Evolutionary conservation across 148 eudicot genomes (phyloP), one percentile per base, ranked within the genome.

Genomic region (Silene latifolia): DNA sequence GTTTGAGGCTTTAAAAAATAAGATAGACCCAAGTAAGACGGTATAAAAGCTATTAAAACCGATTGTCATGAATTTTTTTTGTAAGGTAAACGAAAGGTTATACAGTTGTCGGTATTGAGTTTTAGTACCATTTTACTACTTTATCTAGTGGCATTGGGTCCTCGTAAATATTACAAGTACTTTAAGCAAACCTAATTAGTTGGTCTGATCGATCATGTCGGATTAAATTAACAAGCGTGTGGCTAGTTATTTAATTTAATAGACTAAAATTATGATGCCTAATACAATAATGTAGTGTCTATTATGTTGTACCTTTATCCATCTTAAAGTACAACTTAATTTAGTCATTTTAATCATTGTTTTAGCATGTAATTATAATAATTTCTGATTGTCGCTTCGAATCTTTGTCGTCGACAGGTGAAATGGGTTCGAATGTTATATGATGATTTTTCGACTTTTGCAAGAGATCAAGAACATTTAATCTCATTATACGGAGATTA

Each of bases 401-500:
- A 64, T 35, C 17, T 53, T 72, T 47, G 20, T 67, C 29, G 68
- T 23, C 1, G 44, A 72, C 78, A 95, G 99, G 97, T 84, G 76
- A 95, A 87, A 80, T 92, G 97, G 99, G 86, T 91, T 12, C 80
- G 92, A 32, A 86, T 91, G 92, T 63, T 94, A 46, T 94, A 94
- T 72, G 62, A 72, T 39, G 87, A 94, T 72, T 94, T 90, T 79
- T 72, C 83, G n/a, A 60, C 59, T 21, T 88, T 94, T 59, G 84
- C 91, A 63, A 87, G 79, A 77, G 98, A 94, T 63, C 97, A 94
- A 87, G 98, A 94, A 69, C 86, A 74, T 58, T 80, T 94, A 27
- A 91, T 94, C 71, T 86, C 96, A 39, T 67, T 69, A 13, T 56
- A 82, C 69, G 84, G 80, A 46, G 73, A 74, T 70, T 58, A 75